A percentile compares a stretch with the other conserved stretches of the same genome.
phyloP scores from a whole-genome alignment of 2,329 filamentous ascomycete species.

The Cyphellophora attinorum region DNA sequence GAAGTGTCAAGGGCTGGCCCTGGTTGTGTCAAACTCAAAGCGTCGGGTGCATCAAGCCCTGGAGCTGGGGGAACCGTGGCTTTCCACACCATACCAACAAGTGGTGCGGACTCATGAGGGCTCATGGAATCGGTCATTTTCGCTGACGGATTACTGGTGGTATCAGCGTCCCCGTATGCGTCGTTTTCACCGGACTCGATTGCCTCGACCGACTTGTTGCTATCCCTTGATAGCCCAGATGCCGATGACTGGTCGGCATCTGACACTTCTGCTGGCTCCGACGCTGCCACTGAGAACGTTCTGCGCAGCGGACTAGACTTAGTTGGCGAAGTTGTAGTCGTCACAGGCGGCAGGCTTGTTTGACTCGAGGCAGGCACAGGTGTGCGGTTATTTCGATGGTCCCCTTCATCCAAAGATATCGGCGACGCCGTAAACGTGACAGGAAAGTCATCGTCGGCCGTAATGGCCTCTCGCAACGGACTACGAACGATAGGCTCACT shows the following conservation, averaged over 20 bases:
- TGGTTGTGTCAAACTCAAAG: no score
- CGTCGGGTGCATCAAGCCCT: no score
- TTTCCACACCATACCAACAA: no score
- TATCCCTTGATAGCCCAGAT: neutral
- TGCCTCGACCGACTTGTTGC: neutral
- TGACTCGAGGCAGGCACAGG: neutral
- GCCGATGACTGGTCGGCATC: neutral
- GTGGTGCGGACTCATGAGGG: no score
- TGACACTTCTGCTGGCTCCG: no score
- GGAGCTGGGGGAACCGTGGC: no score
- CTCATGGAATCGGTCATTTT: no score
- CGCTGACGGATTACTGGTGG: conserved; percentile 1
- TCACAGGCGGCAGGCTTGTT: neutral
- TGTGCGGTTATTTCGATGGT: neutral
- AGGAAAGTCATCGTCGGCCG: neutral
- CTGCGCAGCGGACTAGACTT: neutral
- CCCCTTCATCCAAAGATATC: no score
- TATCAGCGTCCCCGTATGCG: no score
- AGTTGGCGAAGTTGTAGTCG: neutral
- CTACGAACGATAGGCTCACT: neutral
- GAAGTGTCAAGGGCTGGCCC: no score
- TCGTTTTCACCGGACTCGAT: no score
- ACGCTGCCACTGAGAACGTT: neutral
- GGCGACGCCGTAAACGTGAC: no score
- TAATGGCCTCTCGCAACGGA: neutral